These are phyloP conservation scores for Solanum pinnatisectum DNA, from an alignment of 257 asterid genomes.

Conservation along the genomic window DNA sequence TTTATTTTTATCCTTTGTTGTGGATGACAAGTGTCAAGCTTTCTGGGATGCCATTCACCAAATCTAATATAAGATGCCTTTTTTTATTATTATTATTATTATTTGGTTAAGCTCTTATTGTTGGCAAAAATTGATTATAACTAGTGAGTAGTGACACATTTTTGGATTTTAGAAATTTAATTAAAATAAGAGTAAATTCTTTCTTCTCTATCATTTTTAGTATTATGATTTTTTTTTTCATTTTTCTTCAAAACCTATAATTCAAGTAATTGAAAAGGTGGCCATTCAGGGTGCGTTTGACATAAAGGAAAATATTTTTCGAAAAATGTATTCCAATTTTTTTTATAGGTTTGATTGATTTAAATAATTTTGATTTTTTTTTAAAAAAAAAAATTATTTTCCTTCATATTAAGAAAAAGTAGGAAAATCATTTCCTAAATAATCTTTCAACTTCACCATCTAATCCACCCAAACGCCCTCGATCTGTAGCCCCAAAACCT, in stretches of 20 bases:
- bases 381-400: no score
- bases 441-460: not conserved
- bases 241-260: no score
- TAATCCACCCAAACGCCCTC: not conserved
- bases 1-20: not conserved
- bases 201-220: not conserved
- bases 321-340: no score
- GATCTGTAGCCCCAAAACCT: not conserved
- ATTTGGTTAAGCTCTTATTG: not conserved
- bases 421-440: not conserved
- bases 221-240: not conserved
- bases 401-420: no score
- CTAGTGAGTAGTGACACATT: not conserved
- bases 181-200: not conserved
- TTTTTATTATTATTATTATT: no score
- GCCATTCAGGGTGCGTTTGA: not conserved
- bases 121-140: not conserved
- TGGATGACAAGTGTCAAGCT: not conserved
- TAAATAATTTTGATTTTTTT: no score
- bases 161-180: not conserved
- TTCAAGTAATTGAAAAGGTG: no score
- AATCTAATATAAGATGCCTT: not conserved
- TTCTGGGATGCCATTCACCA: not conserved
- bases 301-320: not conserved
- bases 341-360: not conserved